Conservation (phyloP, 2,329 filamentous ascomycete genomes). For the Coniochaeta sp. region DNA sequence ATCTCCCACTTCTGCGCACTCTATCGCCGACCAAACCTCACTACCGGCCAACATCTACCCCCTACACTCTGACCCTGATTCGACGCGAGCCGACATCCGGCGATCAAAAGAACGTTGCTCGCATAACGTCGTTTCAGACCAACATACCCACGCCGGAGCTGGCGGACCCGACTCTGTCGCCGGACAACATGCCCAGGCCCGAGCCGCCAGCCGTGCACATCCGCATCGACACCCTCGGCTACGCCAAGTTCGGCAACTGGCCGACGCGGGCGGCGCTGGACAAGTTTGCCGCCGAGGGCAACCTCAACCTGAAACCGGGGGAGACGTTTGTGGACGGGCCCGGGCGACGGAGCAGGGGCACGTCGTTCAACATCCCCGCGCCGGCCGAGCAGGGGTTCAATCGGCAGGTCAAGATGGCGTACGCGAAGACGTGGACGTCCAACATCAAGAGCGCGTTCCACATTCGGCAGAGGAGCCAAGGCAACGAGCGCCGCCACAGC, state of each 20-base stretch:
- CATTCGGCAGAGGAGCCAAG: constrained; percentile 9
- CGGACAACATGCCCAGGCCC: constrained; percentile 13
- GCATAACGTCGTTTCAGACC: constrained; percentile 48
- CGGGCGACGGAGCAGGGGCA: background rate
- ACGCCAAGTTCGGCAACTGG: constrained; percentile 49
- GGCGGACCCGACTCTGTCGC: constrained; percentile 15
- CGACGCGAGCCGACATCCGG: constrained; percentile 64
- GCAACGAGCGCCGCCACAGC: background rate
- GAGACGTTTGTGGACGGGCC: background rate
- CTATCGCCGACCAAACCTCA: constrained; percentile 26
- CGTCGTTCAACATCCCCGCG: background rate
- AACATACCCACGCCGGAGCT: constrained; percentile 22
- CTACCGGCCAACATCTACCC: constrained; percentile 18
- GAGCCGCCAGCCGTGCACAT: constrained; percentile 39
- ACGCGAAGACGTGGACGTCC: constrained; percentile 40
- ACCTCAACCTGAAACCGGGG: constrained; percentile 1
- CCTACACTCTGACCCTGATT: constrained; percentile 57
- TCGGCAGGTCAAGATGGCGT: constrained; percentile 51
- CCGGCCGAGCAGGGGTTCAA: constrained; percentile 31
- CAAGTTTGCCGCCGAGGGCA: constrained; percentile 2
- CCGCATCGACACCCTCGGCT: constrained; percentile 46
- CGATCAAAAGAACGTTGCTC: constrained; percentile 70
- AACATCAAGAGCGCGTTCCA: constrained; percentile 39
- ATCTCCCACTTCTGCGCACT: constrained; percentile 18
- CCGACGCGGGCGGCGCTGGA: constrained; percentile 31